Evolutionary conservation across 1,139 yeast genomes (phyloP).

Genomic region (Debaryomyces psychrophilus): DNA sequence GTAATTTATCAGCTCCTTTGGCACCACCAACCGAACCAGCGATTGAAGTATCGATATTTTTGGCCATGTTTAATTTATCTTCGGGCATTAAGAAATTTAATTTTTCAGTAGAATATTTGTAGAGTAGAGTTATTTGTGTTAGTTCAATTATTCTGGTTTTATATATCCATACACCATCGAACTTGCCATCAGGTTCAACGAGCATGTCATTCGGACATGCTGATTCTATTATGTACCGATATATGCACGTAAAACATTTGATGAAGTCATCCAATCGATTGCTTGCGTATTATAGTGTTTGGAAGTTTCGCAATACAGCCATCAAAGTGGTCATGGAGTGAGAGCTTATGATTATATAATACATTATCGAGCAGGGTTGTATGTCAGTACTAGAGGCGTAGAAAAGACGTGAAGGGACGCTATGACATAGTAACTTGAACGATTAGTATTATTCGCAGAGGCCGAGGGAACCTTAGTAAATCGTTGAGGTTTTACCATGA

Average conservation of each 20-base stretch:
- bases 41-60: constrained; percentile 35
- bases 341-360: no score
- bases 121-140: no score
- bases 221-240: neutral
- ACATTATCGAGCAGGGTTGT: no score
- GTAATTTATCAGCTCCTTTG: constrained; percentile 40
- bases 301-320: no score
- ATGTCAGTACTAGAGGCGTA: no score
- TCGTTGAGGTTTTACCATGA: no score
- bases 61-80: constrained; percentile 25
- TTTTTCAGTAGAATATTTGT: neutral
- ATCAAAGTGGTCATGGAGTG: no score
- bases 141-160: neutral
- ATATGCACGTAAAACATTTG: neutral
- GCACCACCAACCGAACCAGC: constrained; percentile 37
- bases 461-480: no score
- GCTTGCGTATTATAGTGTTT: no score
- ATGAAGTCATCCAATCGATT: neutral
- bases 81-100: constrained; percentile 19
- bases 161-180: neutral
- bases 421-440: no score
- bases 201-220: neutral
- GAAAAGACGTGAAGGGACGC: no score
- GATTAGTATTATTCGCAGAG: no score
- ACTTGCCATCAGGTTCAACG: neutral